Evolutionary conservation across 2,329 filamentous ascomycete genomes (phyloP), one percentile per base, ranked within the genome.

Genomic region (Penicillium nordicum): DNA sequence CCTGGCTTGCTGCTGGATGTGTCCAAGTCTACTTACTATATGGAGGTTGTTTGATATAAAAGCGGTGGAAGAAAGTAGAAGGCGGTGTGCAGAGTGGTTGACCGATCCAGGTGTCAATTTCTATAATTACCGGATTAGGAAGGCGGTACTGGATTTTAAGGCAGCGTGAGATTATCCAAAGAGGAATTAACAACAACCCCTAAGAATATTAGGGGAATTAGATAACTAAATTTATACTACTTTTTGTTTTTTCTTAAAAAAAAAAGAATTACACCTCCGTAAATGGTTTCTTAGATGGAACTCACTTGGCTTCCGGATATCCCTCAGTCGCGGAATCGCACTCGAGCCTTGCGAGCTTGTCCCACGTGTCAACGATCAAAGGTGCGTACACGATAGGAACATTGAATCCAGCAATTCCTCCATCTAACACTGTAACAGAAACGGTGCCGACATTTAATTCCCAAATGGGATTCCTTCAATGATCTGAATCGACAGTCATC

Each of bases 251-350:
- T 29, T 29, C 3, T 21, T 21, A 3, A 21, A 21, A 46, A 34
- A 38, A 10, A 30, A 32, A 11, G 30, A 6, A 12, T 16, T 46
- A 16, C 29, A 16, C 46, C 10, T 41, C 10, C 21, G 21, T 45
- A 14, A 51, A 44, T 36, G 29, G 4, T 47, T 34, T 29, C 23
- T n/a, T 27, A 42, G 10, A 73, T 73, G 71, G 70, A 73, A 55
- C 58, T 73, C 47, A 72, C 65, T 37, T 73, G 71, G 70, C 62
- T 73, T 14, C 65, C 70, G 6, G 64, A 73, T 64, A 70, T 62
- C 34, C 70, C 70, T 25, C 69, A 72, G 46, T 69, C 69, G 47
- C 69, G 70, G 42, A 63, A 60, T 61, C 67, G 71, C 34, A 64
- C 62, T 49, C 61, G 71, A 52, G 71, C 71, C 18, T 44, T 64